Evolutionary conservation across 2,329 filamentous ascomycete species (phyloP).

Genomic region (Fusarium virguliforme): DNA sequence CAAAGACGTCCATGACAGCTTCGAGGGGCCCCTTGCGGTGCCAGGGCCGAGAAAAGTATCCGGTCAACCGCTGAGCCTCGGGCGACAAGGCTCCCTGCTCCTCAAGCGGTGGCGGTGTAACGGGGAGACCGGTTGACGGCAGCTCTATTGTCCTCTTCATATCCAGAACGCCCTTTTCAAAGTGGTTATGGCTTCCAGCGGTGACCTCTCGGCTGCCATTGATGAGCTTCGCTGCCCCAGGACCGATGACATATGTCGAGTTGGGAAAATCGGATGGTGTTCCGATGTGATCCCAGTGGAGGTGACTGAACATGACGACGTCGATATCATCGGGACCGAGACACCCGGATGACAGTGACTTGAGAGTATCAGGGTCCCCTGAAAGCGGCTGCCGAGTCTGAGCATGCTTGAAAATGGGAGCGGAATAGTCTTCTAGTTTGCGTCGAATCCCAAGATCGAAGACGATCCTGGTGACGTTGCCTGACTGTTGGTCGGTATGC

Average conservation of each 20-base stretch:
- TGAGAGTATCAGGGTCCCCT: slow-evolving; percentile 3
- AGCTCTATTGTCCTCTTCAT: slow-evolving; percentile 23
- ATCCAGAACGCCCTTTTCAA: slow-evolving; percentile 19
- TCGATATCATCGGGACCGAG: slow-evolving; percentile 20
- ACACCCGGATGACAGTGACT: slow-evolving; percentile 12
- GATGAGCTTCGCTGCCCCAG: slow-evolving; percentile 20
- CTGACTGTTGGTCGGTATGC: background rate
- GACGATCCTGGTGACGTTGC: slow-evolving; percentile 14
- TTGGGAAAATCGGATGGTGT: slow-evolving; percentile 24
- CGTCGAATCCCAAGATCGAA: slow-evolving; percentile 31
- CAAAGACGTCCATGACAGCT: slow-evolving; percentile 23
- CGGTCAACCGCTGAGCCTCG: background rate
- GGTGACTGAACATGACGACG: slow-evolving; percentile 29
- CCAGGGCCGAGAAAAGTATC: slow-evolving; percentile 11
- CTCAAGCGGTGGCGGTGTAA: slow-evolving; percentile 12
- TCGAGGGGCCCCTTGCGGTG: slow-evolving; percentile 10
- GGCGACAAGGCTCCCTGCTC: background rate
- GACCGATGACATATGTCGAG: slow-evolving; percentile 24
- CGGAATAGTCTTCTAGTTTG: slow-evolving; percentile 12
- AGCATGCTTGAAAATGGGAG: slow-evolving; percentile 18
- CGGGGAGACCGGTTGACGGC: background rate
- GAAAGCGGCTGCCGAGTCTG: slow-evolving; percentile 24
- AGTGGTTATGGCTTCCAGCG: slow-evolving; percentile 23
- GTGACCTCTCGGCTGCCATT: background rate
- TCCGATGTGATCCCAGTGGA: slow-evolving; percentile 37